Percentiles rank a stretch among this genome's conserved stretches.
Conservation (phyloP, 2,329 filamentous ascomycete species). For the Bimuria novae-zelandiae region DNA sequence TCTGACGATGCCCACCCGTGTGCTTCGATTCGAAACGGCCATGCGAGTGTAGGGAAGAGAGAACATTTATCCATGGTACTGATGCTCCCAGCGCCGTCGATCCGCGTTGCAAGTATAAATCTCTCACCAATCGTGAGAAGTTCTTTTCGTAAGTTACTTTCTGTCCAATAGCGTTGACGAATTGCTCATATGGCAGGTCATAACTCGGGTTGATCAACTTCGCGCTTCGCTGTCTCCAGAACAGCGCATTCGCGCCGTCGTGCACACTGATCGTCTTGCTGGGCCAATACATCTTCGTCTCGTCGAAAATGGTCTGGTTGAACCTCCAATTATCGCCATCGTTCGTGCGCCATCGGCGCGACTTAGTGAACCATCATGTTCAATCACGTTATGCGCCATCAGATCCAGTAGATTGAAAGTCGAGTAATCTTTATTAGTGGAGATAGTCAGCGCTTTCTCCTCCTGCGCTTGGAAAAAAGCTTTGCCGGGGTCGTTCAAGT, state of each 20-base stretch:
- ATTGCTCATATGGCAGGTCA: not conserved
- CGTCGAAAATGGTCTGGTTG: not conserved
- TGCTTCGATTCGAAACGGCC: too few relatives aligned
- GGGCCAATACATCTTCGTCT: not conserved
- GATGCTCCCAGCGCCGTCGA: too few relatives aligned
- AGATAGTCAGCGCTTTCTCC: not conserved
- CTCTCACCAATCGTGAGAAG: too few relatives aligned
- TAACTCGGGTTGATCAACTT: not conserved
- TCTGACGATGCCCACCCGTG: too few relatives aligned
- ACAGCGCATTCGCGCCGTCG: not conserved
- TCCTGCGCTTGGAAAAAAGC: not conserved
- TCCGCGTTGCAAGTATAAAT: too few relatives aligned
- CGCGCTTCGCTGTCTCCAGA: not conserved
- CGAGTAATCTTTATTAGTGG: not conserved
- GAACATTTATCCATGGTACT: too few relatives aligned
- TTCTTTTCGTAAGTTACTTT: not conserved
- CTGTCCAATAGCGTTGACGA: not conserved
- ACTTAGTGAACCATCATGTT: conserved; percentile 3
- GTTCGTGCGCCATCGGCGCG: not conserved
- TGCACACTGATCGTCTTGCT: not conserved
- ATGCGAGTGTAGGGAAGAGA: too few relatives aligned
- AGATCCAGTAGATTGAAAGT: not conserved
- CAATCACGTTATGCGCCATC: not conserved
- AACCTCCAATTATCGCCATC: not conserved
- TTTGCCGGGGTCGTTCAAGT: not conserved